Percentiles rank a stretch among this genome's conserved stretches.
Conservation (phyloP, 2,329 filamentous ascomycete genomes). For the Aspergillus sp. region DNA sequence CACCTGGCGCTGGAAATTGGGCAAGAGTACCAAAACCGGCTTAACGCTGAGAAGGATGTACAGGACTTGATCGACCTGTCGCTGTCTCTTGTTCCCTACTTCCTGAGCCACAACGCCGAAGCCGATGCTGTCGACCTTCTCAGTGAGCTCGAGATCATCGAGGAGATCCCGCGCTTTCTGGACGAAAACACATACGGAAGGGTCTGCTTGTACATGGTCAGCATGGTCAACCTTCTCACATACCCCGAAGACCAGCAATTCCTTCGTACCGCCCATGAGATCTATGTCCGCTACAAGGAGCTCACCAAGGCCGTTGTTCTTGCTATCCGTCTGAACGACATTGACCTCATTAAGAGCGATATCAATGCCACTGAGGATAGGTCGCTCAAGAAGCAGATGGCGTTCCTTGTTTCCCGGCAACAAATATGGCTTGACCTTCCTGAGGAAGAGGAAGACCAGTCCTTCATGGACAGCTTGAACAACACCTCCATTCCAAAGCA, state of each 20-base stretch:
- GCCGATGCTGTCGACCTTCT: conserved; percentile 96
- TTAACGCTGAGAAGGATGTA: conserved; percentile 80
- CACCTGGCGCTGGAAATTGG: conserved; percentile 95
- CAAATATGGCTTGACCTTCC: conserved; percentile 76
- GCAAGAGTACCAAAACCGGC: conserved; percentile 84
- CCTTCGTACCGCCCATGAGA: conserved; percentile 85
- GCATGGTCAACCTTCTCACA: conserved; percentile 96
- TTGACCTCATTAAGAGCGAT: conserved; percentile 76
- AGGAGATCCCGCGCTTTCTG: conserved; percentile 82
- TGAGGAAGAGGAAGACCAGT: conserved; percentile 68
- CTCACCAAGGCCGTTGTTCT: conserved; percentile 91
- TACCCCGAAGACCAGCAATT: conserved; percentile 98
- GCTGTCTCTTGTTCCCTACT: conserved; percentile 83
- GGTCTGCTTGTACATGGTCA: conserved; percentile 97
- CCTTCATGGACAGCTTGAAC: conserved; percentile 79
- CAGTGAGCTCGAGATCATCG: conserved; percentile 96
- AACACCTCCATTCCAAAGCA: conserved; percentile 87
- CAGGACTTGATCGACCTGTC: conserved; percentile 85
- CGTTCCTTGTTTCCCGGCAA: conserved; percentile 88
- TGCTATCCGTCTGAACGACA: conserved; percentile 89
- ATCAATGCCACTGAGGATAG: conserved; percentile 79
- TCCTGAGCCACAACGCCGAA: conserved; percentile 95
- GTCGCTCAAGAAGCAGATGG: conserved; percentile 87
- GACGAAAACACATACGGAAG: conserved; percentile 92
- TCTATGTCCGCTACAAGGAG: conserved; percentile 92